Base-by-base conservation (phyloP, 2,329 filamentous ascomycete species). In the Aspergillus clavatus region DNA sequence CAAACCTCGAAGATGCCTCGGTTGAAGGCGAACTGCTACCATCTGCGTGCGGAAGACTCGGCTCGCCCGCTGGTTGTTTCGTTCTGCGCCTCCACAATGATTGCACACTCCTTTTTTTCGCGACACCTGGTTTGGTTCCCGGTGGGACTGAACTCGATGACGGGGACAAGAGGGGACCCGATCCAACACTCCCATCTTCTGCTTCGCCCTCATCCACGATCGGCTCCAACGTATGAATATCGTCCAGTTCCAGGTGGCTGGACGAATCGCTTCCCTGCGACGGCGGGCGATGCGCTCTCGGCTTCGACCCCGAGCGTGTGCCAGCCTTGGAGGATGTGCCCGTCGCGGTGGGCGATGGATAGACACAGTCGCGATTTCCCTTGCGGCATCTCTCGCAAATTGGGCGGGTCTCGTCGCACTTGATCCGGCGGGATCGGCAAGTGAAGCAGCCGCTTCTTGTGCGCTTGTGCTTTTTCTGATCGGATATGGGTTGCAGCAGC, bases 371-470 rank as follows among this genome's bases (percentile, higher is more conserved):
- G 69, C 93, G 81, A 56, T 83, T 87, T 40, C 91, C 93, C 69
- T 97, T 98, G 57, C 83, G 85, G 68, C 93, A 98, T 60, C 91
- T 70, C 64, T 96, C 90, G 70, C 93, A 97, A 42, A 87, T 77
- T 10, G 93, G 93, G 57, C 84, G 87, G 18, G 76, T 80, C 69
- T 98, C 93, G 65, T 97, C 93, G 66, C 93, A 98, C 87, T 84
- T 97, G 41, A 97, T 90, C 66, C 93, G 81, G 55, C 93, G 81
- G 58, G 84, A 84, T 47, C 93, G 81, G 68, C 93, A 98, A 38
- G 90, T 97, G 63, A 81, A 96, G 71, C 93, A 98, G 22, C 93
- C 93, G 52, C 89, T 96, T 57, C 93, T 80, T 35, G 93, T 97
- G 56, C 93, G 82, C 50, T 90, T 85, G 66, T 97, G 91, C 69